Evolutionary conservation across 2,329 filamentous ascomycete species (phyloP).

Genomic region (Trematosphaeria pertusa): DNA sequence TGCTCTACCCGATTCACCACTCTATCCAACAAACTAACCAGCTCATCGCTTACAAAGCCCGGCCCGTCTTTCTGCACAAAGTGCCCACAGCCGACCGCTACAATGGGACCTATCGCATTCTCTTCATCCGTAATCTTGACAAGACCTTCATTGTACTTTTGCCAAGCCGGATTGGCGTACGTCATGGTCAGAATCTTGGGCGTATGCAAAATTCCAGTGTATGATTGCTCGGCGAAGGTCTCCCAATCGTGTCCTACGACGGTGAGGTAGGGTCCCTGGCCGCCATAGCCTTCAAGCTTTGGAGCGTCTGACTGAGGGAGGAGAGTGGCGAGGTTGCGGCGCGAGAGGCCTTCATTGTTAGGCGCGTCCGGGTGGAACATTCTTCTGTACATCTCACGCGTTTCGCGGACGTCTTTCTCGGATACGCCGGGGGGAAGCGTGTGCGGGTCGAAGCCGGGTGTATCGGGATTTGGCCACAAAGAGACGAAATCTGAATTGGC

Average conservation of each 20-base stretch:
- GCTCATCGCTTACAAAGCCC: conserved; percentile 42
- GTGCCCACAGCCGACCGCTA: conserved; percentile 59
- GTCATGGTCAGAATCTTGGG: conserved; percentile 53
- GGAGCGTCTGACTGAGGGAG: conserved; percentile 56
- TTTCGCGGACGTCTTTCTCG: conserved; percentile 42
- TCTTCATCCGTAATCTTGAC: conserved; percentile 51
- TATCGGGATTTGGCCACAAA: conserved; percentile 63
- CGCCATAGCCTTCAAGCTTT: conserved; percentile 46
- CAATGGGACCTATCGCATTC: conserved; percentile 53
- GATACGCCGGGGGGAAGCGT: conserved; percentile 51
- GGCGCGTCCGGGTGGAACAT: conserved; percentile 59
- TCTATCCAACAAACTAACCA: conserved; percentile 42
- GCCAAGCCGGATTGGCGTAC: conserved; percentile 63
- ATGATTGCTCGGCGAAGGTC: conserved; percentile 58
- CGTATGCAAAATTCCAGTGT: conserved; percentile 34
- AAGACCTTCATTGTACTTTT: conserved; percentile 61
- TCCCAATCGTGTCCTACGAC: conserved; percentile 64
- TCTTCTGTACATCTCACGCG: conserved; percentile 44
- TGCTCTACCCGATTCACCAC: conserved; percentile 46
- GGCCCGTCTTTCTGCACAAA: conserved; percentile 65
- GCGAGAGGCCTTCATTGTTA: conserved; percentile 59
- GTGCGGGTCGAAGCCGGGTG: conserved; percentile 51
- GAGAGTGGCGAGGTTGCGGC: conserved; percentile 53
- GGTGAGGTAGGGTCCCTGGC: conserved; percentile 51
- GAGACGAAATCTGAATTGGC: conserved; percentile 64